Base-by-base conservation (phyloP, 2,329 filamentous ascomycete genomes). In the Colletotrichum sansevieriae region DNA sequence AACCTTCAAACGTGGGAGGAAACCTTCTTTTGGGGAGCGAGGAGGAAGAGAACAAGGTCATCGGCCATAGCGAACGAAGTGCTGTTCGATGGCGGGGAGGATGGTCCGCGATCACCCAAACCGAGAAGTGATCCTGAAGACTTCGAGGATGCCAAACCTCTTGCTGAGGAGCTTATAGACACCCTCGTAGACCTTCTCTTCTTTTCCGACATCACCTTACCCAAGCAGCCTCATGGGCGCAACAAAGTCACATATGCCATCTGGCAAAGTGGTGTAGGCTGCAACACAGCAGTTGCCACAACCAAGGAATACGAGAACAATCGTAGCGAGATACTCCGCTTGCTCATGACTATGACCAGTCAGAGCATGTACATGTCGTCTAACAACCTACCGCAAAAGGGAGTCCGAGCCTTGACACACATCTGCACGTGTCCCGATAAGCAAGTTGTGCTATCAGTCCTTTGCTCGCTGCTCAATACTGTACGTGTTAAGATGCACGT, bases 231-330 rank as follows among this genome's bases (percentile, higher is more conserved):
- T 13, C 86, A 90, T 65, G 88, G 89, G 62, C 94, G 92, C 76
- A 87, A 88, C 71, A 97, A 96, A 78, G 92, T 98, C 64, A 92
- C 91, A 8, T 97, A 96, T 80, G 92, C 94, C 62, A 98, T 99
- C 77, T 99, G 96, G 96, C 94, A 98, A 82, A 98, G 93, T 76
- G 96, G 96, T 55, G 95, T 99, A 35, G 96, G 96, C 13, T 98
- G 95, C 83, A 97, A 97, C 78, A 93, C 92, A 15, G 89, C 94
- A 5, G 90, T 97, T 73, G 91, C 91, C 10, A 95, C 94, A 3
- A 98, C 91, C 60, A 97, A 94, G 78, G 95, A 98, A 75, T 91
- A 93, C 67, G 96, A 99, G 82, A 97, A 87, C 81, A 98, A 98
- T 79, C 89, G 96, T 68, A 94, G 92, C 72, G 96, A 99, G 80